Conservation (phyloP, 768 basidiomycete species). For the Gautieria morchelliformis region DNA sequence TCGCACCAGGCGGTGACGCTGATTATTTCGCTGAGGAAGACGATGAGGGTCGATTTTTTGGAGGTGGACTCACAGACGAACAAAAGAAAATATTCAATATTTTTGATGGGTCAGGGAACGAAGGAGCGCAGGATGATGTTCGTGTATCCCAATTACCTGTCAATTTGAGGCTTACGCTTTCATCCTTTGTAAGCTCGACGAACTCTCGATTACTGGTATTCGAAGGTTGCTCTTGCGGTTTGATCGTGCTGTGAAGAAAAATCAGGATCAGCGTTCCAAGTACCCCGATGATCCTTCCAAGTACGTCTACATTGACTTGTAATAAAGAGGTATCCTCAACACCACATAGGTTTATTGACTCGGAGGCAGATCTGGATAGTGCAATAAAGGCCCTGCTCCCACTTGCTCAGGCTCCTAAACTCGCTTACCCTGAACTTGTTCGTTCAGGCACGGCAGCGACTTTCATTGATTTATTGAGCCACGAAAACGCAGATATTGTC, state of each 20-base stretch:
- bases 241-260: conserved; percentile 87
- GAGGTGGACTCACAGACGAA: conserved; percentile 83
- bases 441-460: conserved; percentile 59
- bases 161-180: conserved; percentile 5
- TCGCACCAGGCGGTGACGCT: conserved; percentile 80
- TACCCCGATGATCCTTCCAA: conserved; percentile 87
- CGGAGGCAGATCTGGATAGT: conserved; percentile 88
- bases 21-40: conserved; percentile 90
- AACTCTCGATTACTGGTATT: conserved; percentile 59
- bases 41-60: conserved; percentile 86
- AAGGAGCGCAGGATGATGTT: conserved; percentile 61
- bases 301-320: conserved; percentile 31
- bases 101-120: conserved; percentile 65
- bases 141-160: conserved; percentile 19
- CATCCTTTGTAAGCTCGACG: conserved; percentile 28
- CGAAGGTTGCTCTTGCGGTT: conserved; percentile 69
- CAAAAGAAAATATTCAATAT: conserved; percentile 96
- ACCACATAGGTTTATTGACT: conserved; percentile 86
- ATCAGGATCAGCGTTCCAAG: conserved; percentile 94
- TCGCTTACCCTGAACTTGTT: conserved; percentile 87
- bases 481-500: conserved; percentile 97
- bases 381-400: conserved; percentile 84
- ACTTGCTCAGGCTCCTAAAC: conserved; percentile 69
- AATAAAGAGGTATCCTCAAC: neutral
- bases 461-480: conserved; percentile 79